Base-by-base conservation (phyloP, 2,329 filamentous ascomycete genomes). In the Colletotrichum caudatum region DNA sequence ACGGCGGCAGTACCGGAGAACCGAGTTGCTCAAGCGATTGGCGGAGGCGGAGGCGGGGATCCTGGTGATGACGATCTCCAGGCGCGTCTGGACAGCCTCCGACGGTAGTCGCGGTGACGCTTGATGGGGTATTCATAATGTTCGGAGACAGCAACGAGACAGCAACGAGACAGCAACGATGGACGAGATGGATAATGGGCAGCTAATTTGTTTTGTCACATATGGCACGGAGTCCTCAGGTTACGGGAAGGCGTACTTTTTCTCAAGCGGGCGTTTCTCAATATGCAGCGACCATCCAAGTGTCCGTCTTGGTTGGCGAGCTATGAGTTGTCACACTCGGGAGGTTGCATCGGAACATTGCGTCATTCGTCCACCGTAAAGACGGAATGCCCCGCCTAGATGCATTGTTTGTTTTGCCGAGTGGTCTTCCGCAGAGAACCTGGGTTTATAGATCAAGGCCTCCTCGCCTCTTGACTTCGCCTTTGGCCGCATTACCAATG, bases 21-120 rank as follows among this genome's bases (percentile, higher is more conserved):
- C 14, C 91, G 89, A 77, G 90, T 98, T 73, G 95, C 96, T 58
- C 93, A 98, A 80, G 94, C 95, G 20, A 88, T 98, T 75, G 94
- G 94, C 9, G 90, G 87, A 14, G 83, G 84, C 6, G 82, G 82
- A 7, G 92, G 92, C 6, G 90, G 87, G 33, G 90, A 91, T 76
- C 85, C 89, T 6, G 91, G 90, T n/a, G 95, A 98, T 77, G 94
- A 98, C 78, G 96, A 98, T 80, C 89, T 99, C 35, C 95, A 98
- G 84, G 95, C 96, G 74, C 90, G 96, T 71, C 88, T 99, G 64
- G 94, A 98, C 80, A 97, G 95, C 81, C 84, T 98, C 75, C 88
- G 93, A 78, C 86, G 87, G 80, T 89, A 81, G 67, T 56, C 41
- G 37, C 20, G 48, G 33, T 44, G 59, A 48, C 39, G 9, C 16